Evolutionary conservation across 306 rosid genomes (phyloP).

Genomic region (Prosopis cineraria): DNA sequence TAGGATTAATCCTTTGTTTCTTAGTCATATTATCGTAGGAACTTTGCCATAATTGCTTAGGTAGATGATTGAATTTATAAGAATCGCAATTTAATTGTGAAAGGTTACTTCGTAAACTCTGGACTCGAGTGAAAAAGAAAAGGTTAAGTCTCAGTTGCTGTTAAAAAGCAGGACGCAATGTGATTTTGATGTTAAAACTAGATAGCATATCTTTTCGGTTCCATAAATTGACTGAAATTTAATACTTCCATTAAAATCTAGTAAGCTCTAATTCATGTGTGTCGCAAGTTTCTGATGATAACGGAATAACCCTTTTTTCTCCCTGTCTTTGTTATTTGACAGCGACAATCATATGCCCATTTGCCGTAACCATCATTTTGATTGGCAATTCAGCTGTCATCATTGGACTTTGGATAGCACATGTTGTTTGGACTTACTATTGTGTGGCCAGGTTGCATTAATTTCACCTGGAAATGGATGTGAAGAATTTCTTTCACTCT

Average conservation of each 20-base stretch:
- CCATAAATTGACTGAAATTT: not conserved
- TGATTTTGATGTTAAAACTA: not conserved
- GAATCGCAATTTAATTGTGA: not conserved
- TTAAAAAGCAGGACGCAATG: not conserved
- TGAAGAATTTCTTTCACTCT: not conserved
- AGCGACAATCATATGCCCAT: conserved; percentile 59
- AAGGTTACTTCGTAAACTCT: not conserved
- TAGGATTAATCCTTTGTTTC: not conserved
- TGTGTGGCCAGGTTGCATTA: conserved; percentile 65
- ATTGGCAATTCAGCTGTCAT: conserved; percentile 66
- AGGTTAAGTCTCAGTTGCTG: not conserved
- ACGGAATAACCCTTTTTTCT: conserved; percentile 4
- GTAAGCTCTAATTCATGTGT: not conserved
- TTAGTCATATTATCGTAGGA: not conserved
- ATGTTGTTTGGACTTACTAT: conserved; percentile 70
- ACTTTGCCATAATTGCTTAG: not conserved
- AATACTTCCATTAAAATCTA: not conserved
- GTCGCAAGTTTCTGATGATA: not conserved
- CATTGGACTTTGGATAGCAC: conserved; percentile 74
- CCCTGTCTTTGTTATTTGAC: too few relatives aligned
- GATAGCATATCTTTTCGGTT: not conserved
- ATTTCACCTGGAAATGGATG: conserved; percentile 15
- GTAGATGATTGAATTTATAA: not conserved
- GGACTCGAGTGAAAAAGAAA: not conserved
- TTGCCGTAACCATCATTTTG: conserved; percentile 47